Evolutionary conservation across 805 yeast genomes (phyloP).

Genomic region (Zygosaccharomyces lentus): DNA sequence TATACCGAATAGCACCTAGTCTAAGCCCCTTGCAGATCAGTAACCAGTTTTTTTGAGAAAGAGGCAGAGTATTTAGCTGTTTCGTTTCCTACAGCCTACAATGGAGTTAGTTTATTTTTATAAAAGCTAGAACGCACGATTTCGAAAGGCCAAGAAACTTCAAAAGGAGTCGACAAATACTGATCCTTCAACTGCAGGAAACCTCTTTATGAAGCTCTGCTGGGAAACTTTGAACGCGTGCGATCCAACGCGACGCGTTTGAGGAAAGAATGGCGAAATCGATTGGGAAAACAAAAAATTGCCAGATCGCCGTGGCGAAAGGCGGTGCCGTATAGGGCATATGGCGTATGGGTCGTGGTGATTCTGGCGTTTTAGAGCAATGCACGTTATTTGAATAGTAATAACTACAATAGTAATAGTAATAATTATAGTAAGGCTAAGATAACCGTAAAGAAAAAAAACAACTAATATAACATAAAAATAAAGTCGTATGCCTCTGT

Average conservation of each 20-base stretch:
- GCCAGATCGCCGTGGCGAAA: neutral
- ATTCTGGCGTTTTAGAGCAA: neutral
- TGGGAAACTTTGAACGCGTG: neutral
- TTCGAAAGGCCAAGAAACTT: neutral
- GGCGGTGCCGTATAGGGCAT: neutral
- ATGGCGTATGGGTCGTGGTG: neutral
- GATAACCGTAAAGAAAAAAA: neutral
- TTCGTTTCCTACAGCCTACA: neutral
- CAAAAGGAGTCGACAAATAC: neutral
- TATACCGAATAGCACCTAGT: neutral
- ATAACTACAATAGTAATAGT: neutral
- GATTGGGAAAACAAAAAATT: conserved; percentile 3
- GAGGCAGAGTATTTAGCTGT: neutral
- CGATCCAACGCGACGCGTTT: neutral
- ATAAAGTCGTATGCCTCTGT: neutral
- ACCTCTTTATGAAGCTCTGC: neutral
- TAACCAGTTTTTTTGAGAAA: neutral
- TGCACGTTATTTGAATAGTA: neutral
- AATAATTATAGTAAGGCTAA: neutral
- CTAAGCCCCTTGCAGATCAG: conserved; percentile 6
- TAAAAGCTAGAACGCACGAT: neutral
- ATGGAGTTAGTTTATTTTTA: neutral
- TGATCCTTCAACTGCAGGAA: neutral
- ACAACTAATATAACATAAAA: too few species aligned
- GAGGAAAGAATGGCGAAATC: neutral